Evolutionary conservation across 106 monocot species (phyloP), one percentile per base, ranked within the genome.

Genomic region (Dendrobium chrysotoxum): DNA sequence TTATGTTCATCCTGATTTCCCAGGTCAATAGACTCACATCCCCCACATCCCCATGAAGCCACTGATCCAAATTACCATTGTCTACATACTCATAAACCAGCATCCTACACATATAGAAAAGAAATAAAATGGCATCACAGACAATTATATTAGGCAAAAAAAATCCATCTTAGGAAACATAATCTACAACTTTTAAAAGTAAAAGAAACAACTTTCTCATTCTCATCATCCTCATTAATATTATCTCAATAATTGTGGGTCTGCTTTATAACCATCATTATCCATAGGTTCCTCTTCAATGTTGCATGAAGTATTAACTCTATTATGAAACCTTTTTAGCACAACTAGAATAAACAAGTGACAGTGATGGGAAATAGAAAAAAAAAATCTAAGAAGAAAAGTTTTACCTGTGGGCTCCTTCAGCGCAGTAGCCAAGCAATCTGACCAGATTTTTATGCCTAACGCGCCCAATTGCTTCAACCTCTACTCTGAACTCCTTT

Each of bases 11-110:
- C 35, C 35, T 35, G 35, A 35, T 35, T 35, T 35, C 79, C 86
- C 86, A 86, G 7, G 79, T 82, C 50, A 86, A 41, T n/a, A 82
- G 86, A 78, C 79, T 86, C 50, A 66, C 82, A 79, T 75, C 75
- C 15, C 86, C 82, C 0, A 79, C 28, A 76, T 86, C 83, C 28
- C 86, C 83, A 81, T 81, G 86, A 72, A 86, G 80, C 86, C 86
- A 86, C 58, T 74, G 83, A 39, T 86, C 86, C 61, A 86, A 73
- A 80, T 83, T 86, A 12, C 86, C 86, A 66, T 86, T 86, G 73
- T 77, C 81, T 35, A 35, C 35, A 35, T 35, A 35, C 35, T 35
- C 35, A 35, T 35, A 35, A 35, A 35, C 35, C 35, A 35, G 35
- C 35, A 35, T 35, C 35, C 35, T 35, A 35, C 35, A 35, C 3